Base-by-base conservation (phyloP, 768 basidiomycete genomes). In the Kwoniella botswanensis region DNA sequence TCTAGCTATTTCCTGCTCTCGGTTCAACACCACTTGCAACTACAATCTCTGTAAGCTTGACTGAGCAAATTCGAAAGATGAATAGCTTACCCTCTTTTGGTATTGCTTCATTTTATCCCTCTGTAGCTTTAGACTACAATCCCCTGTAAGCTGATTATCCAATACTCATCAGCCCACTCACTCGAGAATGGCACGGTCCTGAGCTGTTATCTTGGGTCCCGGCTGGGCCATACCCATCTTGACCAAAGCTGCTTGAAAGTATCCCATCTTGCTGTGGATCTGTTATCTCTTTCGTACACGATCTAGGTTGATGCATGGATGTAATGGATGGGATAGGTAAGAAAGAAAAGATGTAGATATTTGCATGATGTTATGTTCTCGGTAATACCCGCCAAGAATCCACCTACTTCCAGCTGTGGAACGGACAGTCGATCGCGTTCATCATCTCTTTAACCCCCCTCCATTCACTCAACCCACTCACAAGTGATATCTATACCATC, bases 161-260 rank as follows among this genome's bases (percentile, higher is more conserved):
- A 24, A 10, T 29, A n/a, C 18, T 7, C n/a, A 58, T 66, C 17
- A 62, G 24, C 13, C n/a, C 24, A 87, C 92, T 82, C 73, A 98
- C 96, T 98, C 96, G 71, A 99, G 88, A 72, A 99, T 92, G 55
- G 97, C 96, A 74, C 91, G 89, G 84, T 99, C 97, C 80, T 95
- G 95, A 35, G 89, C 86, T 21, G 97, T 98, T 73, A 99, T 89
- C 86, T 92, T 97, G 59, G 93, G 93, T 15, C 76, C 76, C 61
- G 83, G 78, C 60, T 82, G 82, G 24, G 79, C 78, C 21, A 78
- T 70, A 41, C 84, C 84, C 79, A 85, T 80, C 55, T 74, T 76
- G 50, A 73, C 64, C 46, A 79, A 56, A n/a, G 76, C 72, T 17
- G 62, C 63, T 57, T 76, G 74, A 63, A 67, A 74, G 66, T 74